phyloP scores from a whole-genome alignment of 2,329 filamentous ascomycete species.

The Colletotrichum lindemuthianum region DNA sequence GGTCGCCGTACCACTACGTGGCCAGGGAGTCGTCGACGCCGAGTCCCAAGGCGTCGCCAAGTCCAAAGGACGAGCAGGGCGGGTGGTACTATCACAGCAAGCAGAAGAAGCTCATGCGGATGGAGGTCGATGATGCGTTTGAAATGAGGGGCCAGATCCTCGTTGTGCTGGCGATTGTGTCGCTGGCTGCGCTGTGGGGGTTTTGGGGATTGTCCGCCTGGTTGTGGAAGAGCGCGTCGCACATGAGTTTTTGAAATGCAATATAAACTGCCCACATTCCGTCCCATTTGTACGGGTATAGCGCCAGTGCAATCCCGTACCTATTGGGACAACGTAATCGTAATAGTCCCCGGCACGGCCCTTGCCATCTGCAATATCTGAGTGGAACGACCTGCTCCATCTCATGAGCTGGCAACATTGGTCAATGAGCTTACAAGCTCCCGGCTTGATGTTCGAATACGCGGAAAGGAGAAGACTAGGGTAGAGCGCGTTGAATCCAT shows the following conservation, averaged over 20 bases:
- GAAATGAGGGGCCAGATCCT: constrained; percentile 67
- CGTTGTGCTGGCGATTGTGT: constrained; percentile 54
- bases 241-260: not conserved
- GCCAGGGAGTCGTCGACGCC: constrained; percentile 35
- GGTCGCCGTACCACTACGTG: constrained; percentile 50
- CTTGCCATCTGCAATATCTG: too few relatives aligned
- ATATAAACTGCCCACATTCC: too few relatives aligned
- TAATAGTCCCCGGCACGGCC: too few relatives aligned
- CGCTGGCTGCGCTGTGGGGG: constrained; percentile 43
- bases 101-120: constrained; percentile 68
- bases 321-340: too few relatives aligned
- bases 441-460: too few relatives aligned
- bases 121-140: constrained; percentile 73
- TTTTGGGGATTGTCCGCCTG: constrained; percentile 37
- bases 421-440: too few relatives aligned
- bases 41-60: constrained; percentile 1
- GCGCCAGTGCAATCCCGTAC: too few relatives aligned
- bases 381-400: too few relatives aligned
- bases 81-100: constrained; percentile 63
- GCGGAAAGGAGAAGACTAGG: too few relatives aligned
- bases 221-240: constrained; percentile 13
- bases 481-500: too few relatives aligned
- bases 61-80: constrained; percentile 37
- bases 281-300: too few relatives aligned
- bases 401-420: too few relatives aligned